A percentile compares a stretch with the other conserved stretches of the same genome.
Conservation (phyloP, 2,329 filamentous ascomycete genomes). For the Pseudohalonectria lignicola region DNA sequence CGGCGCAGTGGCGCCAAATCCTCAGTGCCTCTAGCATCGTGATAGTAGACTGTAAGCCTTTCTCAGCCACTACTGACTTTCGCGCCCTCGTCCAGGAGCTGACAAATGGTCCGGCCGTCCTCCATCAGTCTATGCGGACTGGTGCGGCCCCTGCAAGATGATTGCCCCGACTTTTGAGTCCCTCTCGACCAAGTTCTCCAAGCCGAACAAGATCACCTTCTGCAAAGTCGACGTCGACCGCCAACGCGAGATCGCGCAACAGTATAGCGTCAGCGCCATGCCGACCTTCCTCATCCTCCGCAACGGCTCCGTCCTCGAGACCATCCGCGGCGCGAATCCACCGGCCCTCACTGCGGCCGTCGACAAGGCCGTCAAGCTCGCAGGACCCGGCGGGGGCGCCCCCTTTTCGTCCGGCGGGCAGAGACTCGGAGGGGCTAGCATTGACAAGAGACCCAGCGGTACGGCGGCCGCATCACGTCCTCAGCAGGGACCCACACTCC, state of each 20-base stretch:
- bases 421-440: conserved; percentile 38
- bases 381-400: conserved; percentile 28
- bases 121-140: conserved; percentile 76
- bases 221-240: conserved; percentile 84
- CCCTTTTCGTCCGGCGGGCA: conserved; percentile 44
- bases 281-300: conserved; percentile 92
- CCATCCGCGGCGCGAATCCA: conserved; percentile 72
- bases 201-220: conserved; percentile 76
- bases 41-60: conserved; percentile 72
- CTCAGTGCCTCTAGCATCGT: conserved; percentile 68
- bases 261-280: conserved; percentile 76
- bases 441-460: no score
- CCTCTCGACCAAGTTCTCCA: conserved; percentile 67
- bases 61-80: conserved; percentile 5
- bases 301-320: conserved; percentile 60
- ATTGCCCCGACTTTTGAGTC: conserved; percentile 85
- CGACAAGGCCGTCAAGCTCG: conserved; percentile 53
- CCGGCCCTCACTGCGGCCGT: conserved; percentile 66
- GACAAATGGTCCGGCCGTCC: conserved; percentile 9
- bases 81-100: conserved; percentile 5
- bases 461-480: conserved; percentile 3
- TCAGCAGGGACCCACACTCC: conserved; percentile 6
- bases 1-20: conserved; percentile 60
- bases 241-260: conserved; percentile 64
- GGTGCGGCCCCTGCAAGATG: conserved; percentile 88